A percentile compares a stretch with the other conserved stretches of the same genome.
phyloP scores from a whole-genome alignment of 129 eudicot genomes.

The Solidago caesia region DNA sequence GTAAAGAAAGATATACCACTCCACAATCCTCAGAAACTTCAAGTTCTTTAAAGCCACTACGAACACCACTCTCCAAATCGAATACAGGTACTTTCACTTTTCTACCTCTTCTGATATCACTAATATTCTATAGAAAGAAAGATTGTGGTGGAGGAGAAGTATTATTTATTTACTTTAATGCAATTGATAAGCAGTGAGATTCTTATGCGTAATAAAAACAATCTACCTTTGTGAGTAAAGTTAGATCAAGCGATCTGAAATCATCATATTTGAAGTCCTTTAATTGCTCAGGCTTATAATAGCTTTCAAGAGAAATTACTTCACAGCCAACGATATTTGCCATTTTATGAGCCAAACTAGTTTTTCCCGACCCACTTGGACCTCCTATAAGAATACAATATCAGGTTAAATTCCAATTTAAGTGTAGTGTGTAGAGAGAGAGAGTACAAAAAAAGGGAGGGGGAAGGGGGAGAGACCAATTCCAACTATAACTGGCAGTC shows the following conservation, averaged over 20 bases:
- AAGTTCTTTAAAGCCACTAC: constrained; percentile 84
- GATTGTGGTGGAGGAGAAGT: neutral
- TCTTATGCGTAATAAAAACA: constrained; percentile 1
- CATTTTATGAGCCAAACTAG: constrained; percentile 99
- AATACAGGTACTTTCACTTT: constrained; percentile 84
- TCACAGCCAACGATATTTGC: constrained; percentile 99
- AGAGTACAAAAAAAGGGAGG: constrained; percentile 24
- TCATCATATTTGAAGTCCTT: constrained; percentile 93
- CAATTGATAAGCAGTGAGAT: constrained; percentile 3
- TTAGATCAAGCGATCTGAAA: constrained; percentile 85
- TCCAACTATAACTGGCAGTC: constrained; percentile 92
- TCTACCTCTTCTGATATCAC: constrained; percentile 68
- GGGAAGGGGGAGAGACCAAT: constrained; percentile 61
- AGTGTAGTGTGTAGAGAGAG: neutral
- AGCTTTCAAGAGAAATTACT: constrained; percentile 96
- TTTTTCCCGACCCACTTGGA: constrained; percentile 99
- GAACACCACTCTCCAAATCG: constrained; percentile 82
- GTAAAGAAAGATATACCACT: constrained; percentile 52
- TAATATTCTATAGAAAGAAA: constrained; percentile 56
- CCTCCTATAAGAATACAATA: constrained; percentile 65
- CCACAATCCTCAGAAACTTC: constrained; percentile 96
- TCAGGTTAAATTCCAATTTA: neutral
- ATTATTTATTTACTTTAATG: neutral
- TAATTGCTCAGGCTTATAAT: constrained; percentile 82
- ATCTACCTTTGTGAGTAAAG: constrained; percentile 79